phyloP scores from a whole-genome alignment of 2,329 filamentous ascomycete genomes.

The Catunica adiposa region DNA sequence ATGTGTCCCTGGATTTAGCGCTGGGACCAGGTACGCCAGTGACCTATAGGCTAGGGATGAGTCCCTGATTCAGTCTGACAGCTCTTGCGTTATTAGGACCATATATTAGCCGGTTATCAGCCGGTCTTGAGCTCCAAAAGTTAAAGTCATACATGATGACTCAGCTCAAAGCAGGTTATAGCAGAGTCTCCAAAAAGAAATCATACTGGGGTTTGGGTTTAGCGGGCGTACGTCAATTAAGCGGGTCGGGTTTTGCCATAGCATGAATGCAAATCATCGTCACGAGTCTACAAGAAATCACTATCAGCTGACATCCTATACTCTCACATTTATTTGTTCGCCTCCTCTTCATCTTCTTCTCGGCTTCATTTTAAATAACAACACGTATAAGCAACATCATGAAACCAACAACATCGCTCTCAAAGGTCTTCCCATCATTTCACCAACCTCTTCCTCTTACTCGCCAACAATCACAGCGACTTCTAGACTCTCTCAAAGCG shows the following conservation, averaged over 20 bases:
- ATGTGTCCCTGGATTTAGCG: not conserved
- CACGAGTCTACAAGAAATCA: not conserved
- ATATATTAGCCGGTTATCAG: not conserved
- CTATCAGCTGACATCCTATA: too few species aligned
- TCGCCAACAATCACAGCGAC: slow-evolving; percentile 33
- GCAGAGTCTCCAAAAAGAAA: not conserved
- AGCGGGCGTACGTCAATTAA: not conserved
- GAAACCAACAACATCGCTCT: slow-evolving; percentile 9
- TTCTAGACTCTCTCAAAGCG: slow-evolving; percentile 38
- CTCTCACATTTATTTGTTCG: too few species aligned
- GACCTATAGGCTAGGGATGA: not conserved
- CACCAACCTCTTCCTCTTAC: slow-evolving; percentile 38
- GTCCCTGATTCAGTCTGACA: slow-evolving; percentile 2
- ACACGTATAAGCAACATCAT: not conserved
- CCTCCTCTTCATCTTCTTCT: not conserved
- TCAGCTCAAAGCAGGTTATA: not conserved
- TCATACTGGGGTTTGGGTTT: not conserved
- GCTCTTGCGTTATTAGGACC: too few species aligned
- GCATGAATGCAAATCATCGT: not conserved
- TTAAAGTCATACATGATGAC: not conserved
- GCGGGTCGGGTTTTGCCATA: not conserved
- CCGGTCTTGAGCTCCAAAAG: too few species aligned
- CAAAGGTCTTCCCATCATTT: slow-evolving; percentile 26
- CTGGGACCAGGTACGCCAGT: not conserved
- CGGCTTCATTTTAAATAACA: not conserved